phyloP scores from a whole-genome alignment of 2,329 filamentous ascomycete species.

The Colletotrichum sp. region DNA sequence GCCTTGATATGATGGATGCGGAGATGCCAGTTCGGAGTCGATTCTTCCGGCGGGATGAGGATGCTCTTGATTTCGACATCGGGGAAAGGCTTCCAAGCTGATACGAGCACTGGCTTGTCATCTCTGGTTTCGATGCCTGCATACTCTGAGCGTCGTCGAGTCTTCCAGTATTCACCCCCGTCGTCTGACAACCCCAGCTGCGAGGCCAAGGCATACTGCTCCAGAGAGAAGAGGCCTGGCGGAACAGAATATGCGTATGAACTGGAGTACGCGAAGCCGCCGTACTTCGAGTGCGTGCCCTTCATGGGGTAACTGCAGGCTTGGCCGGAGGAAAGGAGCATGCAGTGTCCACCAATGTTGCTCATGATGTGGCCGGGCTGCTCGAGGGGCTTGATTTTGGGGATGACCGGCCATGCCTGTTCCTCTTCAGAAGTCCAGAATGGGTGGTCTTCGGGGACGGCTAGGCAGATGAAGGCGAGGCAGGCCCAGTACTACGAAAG shows the following conservation, averaged over 20 bases:
- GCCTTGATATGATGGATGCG: conserved; percentile 67
- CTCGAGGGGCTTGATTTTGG: conserved; percentile 62
- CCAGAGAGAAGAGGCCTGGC: conserved; percentile 75
- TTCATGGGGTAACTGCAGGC: conserved; percentile 85
- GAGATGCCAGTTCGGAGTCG: conserved; percentile 72
- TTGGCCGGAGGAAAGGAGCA: conserved; percentile 78
- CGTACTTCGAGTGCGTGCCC: conserved; percentile 83
- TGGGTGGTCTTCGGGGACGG: conserved; percentile 70
- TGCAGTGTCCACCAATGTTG: conserved; percentile 74
- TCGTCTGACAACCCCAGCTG: conserved; percentile 80
- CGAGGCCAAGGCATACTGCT: conserved; percentile 78
- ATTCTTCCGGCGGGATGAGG: conserved; percentile 64
- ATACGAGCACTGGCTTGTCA: conserved; percentile 65
- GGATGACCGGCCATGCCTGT: conserved; percentile 58
- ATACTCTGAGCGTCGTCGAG: conserved; percentile 70
- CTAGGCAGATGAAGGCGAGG: conserved; percentile 76
- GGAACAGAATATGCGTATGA: conserved; percentile 80
- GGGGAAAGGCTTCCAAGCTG: conserved; percentile 72
- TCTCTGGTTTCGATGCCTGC: conserved; percentile 64
- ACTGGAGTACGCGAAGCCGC: conserved; percentile 78
- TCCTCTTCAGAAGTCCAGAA: conserved; percentile 78
- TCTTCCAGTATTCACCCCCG: conserved; percentile 80
- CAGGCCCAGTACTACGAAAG: conserved; percentile 75
- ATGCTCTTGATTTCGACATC: conserved; percentile 72
- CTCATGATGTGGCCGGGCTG: conserved; percentile 78